Evolutionary conservation across 2,329 filamentous ascomycete species (phyloP).

Genomic region (Penicillium sp.): DNA sequence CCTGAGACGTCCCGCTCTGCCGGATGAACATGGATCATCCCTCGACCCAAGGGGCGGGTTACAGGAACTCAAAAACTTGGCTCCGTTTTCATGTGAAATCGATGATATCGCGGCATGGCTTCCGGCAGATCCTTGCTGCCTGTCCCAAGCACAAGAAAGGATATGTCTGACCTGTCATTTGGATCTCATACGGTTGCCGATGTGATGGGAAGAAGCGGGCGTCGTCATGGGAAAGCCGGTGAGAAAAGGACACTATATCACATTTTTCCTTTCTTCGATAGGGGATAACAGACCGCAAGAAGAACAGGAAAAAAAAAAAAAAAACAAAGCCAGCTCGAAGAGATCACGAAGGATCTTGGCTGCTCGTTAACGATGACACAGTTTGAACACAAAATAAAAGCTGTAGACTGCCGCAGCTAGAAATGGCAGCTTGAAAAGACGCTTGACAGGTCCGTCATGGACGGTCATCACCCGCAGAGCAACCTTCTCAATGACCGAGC

Average conservation of each 20-base stretch:
- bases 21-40: slow-evolving; percentile 8
- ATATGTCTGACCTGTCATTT: slow-evolving; percentile 14
- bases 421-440: slow-evolving; percentile 2
- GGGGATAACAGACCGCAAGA: too few species aligned
- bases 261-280: too few species aligned
- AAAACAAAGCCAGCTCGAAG: too few species aligned
- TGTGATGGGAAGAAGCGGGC: not conserved
- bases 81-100: slow-evolving; percentile 10
- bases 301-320: too few species aligned
- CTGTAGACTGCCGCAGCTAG: not conserved
- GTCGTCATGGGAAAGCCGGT: not conserved
- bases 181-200: slow-evolving; percentile 1
- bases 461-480: slow-evolving; percentile 2
- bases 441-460: not conserved
- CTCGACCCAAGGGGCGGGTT: slow-evolving; percentile 5
- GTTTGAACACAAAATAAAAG: slow-evolving; percentile 4
- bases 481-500: slow-evolving; percentile 7
- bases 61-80: not conserved
- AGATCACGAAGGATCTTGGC: too few species aligned
- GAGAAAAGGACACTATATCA: too few species aligned
- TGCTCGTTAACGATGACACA: too few species aligned
- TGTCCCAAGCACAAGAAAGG: not conserved
- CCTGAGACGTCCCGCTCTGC: slow-evolving; percentile 3
- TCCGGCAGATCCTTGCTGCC: slow-evolving; percentile 3
- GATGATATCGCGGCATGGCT: not conserved